Conservation (phyloP, 805 yeast species). For the Hanseniaspora opuntiae region DNA sequence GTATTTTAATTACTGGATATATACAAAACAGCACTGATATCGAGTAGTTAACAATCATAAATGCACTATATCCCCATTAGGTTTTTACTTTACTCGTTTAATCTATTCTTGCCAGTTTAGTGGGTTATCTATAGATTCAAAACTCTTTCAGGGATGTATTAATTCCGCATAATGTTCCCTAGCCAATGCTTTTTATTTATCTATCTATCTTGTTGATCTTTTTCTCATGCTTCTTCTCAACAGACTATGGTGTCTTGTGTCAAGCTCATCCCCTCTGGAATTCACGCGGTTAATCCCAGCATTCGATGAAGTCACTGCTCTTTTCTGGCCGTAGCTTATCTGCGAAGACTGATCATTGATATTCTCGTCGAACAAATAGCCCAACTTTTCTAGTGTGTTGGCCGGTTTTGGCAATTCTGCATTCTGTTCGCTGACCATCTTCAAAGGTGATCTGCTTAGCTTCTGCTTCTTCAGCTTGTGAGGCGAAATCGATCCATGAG, state of each 20-base stretch:
- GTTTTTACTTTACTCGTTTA: too few species aligned
- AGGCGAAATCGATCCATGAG: not conserved
- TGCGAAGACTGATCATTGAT: not conserved
- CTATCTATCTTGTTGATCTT: not conserved
- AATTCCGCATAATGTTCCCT: not conserved
- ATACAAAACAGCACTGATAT: too few species aligned
- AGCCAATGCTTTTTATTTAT: not conserved
- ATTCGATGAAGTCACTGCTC: not conserved
- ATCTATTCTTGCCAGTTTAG: too few species aligned
- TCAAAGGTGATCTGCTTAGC: not conserved
- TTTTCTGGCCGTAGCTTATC: not conserved
- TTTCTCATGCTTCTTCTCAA: constrained; percentile 1
- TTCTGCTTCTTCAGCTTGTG: not conserved
- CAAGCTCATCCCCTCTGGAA: not conserved
- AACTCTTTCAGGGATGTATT: not conserved
- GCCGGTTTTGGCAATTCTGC: not conserved
- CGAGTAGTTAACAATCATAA: too few species aligned
- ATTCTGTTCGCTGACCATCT: not conserved
- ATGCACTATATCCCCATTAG: too few species aligned
- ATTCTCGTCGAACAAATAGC: not conserved
- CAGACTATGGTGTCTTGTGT: not conserved
- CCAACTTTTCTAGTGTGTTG: not conserved
- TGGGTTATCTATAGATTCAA: too few species aligned
- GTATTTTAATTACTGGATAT: too few species aligned
- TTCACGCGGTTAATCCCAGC: not conserved